phyloP scores from a whole-genome alignment of 305 asterid genomes.

The Withania somnifera region DNA sequence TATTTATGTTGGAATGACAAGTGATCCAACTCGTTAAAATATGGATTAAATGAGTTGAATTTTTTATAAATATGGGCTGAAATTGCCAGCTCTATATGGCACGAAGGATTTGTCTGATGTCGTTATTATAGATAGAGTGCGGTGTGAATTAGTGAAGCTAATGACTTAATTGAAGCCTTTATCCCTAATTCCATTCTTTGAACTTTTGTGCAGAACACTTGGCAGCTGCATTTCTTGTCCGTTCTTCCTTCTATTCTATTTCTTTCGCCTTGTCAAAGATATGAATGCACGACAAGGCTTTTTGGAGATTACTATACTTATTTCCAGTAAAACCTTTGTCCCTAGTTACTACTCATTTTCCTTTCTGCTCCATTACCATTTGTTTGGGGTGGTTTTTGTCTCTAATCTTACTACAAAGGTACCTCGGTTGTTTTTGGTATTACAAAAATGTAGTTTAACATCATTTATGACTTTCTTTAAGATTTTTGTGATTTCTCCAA shows the following conservation, averaged over 20 bases:
- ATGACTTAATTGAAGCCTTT: background rate
- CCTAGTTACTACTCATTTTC: background rate
- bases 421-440: background rate
- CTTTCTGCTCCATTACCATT: background rate
- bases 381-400: background rate
- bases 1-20: background rate
- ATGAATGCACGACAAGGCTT: background rate
- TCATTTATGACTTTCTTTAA: background rate
- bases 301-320: background rate
- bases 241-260: background rate
- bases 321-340: background rate
- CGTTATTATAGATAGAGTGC: background rate
- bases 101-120: background rate
- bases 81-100: too few relatives aligned
- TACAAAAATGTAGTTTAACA: background rate
- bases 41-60: too few relatives aligned
- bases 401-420: background rate
- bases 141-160: background rate
- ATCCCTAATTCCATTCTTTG: background rate
- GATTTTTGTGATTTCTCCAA: slow-evolving; percentile 8
- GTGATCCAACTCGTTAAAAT: too few relatives aligned
- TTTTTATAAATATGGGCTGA: too few relatives aligned
- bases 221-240: background rate
- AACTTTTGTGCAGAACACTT: background rate
- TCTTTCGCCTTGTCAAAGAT: background rate